These are phyloP conservation scores for Wickerhamiella dianesei DNA, from an alignment of 805 yeast species.

Conservation along the genomic window DNA sequence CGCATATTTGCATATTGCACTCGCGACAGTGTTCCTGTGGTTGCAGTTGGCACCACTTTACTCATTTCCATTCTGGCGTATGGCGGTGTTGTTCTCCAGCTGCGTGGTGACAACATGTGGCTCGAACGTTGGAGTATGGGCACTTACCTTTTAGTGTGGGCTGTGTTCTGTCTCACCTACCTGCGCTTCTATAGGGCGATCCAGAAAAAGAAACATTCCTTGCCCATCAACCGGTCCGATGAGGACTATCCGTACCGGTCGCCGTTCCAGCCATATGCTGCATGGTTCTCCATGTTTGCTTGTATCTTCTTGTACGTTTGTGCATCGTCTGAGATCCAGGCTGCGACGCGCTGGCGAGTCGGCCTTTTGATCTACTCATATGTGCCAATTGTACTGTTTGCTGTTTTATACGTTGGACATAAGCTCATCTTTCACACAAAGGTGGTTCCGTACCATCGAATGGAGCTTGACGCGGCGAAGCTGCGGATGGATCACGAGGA, in stretches of 20 bases:
- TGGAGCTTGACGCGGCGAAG: conserved; percentile 55
- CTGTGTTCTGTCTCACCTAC: conserved; percentile 49
- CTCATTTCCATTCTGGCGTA: conserved; percentile 5
- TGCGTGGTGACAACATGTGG: conserved; percentile 1
- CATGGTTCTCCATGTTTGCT: conserved; percentile 36
- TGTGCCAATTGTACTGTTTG: conserved; percentile 43
- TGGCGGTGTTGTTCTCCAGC: conserved; percentile 1
- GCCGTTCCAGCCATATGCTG: conserved; percentile 53
- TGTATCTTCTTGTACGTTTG: conserved; percentile 3
- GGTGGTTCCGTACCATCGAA: conserved; percentile 50
- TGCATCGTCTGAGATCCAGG: conserved; percentile 1
- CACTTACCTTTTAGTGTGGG: conserved; percentile 45
- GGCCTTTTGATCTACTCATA: conserved; percentile 28
- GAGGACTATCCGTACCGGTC: conserved; percentile 55
- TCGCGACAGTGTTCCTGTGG: conserved; percentile 11
- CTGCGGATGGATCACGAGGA: conserved; percentile 15
- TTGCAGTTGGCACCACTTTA: conserved; percentile 4
- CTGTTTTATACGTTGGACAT: conserved; percentile 37
- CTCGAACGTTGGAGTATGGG: conserved; percentile 6
- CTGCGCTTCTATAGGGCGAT: conserved; percentile 49
- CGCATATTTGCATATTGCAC: conserved; percentile 5
- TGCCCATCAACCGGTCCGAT: conserved; percentile 49
- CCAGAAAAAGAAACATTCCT: conserved; percentile 30
- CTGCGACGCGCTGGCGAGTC: background rate
- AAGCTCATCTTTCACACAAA: conserved; percentile 46